A percentile compares a stretch with the other conserved stretches of the same genome.
phyloP scores from a whole-genome alignment of 331 rosid genomes.

The Quercus phellos region DNA sequence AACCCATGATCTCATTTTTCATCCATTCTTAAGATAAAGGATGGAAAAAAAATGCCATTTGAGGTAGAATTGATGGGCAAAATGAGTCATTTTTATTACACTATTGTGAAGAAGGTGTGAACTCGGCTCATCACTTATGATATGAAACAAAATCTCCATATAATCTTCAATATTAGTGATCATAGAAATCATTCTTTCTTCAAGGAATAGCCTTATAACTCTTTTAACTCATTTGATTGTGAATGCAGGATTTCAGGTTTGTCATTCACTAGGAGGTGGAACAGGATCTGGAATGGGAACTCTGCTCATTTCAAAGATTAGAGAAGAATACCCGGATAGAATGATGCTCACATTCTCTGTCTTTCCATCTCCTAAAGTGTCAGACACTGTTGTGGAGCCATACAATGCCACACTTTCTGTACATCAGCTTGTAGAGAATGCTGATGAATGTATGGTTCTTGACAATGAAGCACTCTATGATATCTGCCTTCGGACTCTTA shows the following conservation, averaged over 20 bases:
- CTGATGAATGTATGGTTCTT: constrained; percentile 62
- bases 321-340: constrained; percentile 70
- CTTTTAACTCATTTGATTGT: neutral
- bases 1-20: no score
- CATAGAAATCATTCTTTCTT: neutral
- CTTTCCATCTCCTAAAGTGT: constrained; percentile 65
- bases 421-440: constrained; percentile 62
- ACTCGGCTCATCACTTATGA: no score
- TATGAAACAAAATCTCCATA: neutral
- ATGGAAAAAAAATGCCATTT: no score
- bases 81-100: no score
- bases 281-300: constrained; percentile 82
- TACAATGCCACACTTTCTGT: constrained; percentile 72
- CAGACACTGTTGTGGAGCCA: constrained; percentile 75
- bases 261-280: constrained; percentile 72
- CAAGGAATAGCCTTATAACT: neutral
- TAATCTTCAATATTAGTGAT: neutral
- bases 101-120: no score
- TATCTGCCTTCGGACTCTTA: constrained; percentile 52
- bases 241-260: constrained; percentile 56
- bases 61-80: no score
- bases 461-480: constrained; percentile 55
- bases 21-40: no score
- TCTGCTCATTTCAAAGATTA: constrained; percentile 62
- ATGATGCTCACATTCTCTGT: constrained; percentile 74